Base-by-base conservation (phyloP, 2,329 filamentous ascomycete species). In the Dothideomycetes sp. region DNA sequence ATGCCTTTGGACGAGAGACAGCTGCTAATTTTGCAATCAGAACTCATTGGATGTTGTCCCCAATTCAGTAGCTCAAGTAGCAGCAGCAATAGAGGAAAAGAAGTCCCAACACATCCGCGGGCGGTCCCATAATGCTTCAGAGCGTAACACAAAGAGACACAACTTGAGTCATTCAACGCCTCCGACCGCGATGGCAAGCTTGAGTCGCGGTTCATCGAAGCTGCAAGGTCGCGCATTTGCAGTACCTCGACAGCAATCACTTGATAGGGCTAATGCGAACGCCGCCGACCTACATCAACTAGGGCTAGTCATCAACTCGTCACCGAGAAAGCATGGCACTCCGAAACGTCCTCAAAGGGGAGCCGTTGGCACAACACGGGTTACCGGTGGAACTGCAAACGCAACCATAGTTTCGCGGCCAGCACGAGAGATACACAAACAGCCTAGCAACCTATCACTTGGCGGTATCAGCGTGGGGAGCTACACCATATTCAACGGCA, bases 41-140 rank as follows among this genome's bases (percentile, higher is more conserved):
- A 74, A 73, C 45, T 73, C 70, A 1, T 59, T 75, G 32, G 71
- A 75, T 41, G 68, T 74, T 5, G 61, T 72, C 7, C 70, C 71
- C 14, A 74, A 73, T 40, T 68, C 65, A 2, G 66, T 70, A 5
- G 70, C 69, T 4, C 70, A 73, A 53, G 70, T 74, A 3, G 69
- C 70, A 19, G 66, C 68, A 18, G 69, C 70, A 3, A 71, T 73
- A 17, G 68, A 73, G 51, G 67, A 72, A 43, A 72, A 70, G 49
- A 54, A 46, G 30, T 45, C 41, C 19, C 45, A 49, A 33, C 46
- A 42, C 24, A 45, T 45, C 32, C 31, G 37, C 33, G 38, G 35
- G 15, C 47, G 41, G 24, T 43, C 43, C 11, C 34, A 35, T 7
- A 37, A 37, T 19, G 18, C 29, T 2, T 42, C 40, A 15, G 19